Percentiles rank a stretch among this genome's conserved stretches.
Conservation (phyloP, 2,329 filamentous ascomycete species). For the Fusarium tjaetaba region DNA sequence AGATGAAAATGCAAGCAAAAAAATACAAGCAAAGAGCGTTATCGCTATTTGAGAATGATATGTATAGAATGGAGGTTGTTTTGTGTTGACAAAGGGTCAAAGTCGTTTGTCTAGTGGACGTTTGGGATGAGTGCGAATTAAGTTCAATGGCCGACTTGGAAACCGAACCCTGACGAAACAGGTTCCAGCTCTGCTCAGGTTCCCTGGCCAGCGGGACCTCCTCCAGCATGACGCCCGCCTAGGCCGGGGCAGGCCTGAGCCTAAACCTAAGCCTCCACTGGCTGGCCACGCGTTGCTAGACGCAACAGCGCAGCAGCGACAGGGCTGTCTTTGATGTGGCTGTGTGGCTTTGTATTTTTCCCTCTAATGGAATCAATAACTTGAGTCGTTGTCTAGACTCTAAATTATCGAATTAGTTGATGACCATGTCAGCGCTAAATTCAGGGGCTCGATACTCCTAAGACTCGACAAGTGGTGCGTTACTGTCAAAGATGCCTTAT, state of each 20-base stretch:
- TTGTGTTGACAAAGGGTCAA: slow-evolving; percentile 9
- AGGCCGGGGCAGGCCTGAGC: slow-evolving; percentile 1
- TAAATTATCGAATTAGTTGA: not conserved
- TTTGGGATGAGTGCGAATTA: slow-evolving; percentile 25
- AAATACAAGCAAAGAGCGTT: slow-evolving; percentile 22
- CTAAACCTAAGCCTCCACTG: slow-evolving; percentile 16
- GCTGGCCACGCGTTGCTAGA: slow-evolving; percentile 38
- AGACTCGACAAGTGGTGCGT: not conserved
- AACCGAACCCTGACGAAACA: slow-evolving; percentile 38
- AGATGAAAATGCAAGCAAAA: slow-evolving; percentile 2
- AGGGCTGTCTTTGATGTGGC: slow-evolving; percentile 27
- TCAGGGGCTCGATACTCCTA: slow-evolving; percentile 7
- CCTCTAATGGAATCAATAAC: not conserved
- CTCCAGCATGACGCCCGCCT: slow-evolving; percentile 28
- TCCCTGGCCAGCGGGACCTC: slow-evolving; percentile 4
- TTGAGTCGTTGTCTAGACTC: not conserved
- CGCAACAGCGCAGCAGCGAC: slow-evolving; percentile 13
- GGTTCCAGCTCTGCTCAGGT: slow-evolving; percentile 30
- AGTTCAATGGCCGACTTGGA: slow-evolving; percentile 20
- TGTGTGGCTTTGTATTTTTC: slow-evolving; percentile 10
- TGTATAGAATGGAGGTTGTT: slow-evolving; percentile 1
- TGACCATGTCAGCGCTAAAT: not conserved
- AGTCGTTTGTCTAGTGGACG: not conserved
- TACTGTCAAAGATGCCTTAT: not conserved
- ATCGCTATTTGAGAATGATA: slow-evolving; percentile 7